A percentile compares a stretch with the other conserved stretches of the same genome.
phyloP scores from a whole-genome alignment of 306 rosid species.

The Lathyrus aphaca region DNA sequence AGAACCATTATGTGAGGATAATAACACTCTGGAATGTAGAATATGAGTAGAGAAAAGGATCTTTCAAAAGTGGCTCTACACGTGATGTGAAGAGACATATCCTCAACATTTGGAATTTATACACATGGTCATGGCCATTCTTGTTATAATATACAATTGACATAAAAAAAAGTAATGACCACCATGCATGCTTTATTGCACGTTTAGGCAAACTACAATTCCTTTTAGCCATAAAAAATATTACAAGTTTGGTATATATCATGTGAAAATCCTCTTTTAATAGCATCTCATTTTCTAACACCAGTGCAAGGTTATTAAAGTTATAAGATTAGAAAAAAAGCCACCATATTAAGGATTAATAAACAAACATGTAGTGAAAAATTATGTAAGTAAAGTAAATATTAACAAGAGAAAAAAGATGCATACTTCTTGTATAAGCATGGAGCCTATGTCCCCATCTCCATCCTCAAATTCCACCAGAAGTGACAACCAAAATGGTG shows the following conservation, averaged over 20 bases:
- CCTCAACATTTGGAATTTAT: constrained; percentile 51
- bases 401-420: constrained; percentile 11
- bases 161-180: constrained; percentile 1
- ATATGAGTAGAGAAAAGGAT: constrained; percentile 4
- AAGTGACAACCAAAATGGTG: constrained; percentile 82
- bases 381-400: constrained; percentile 12
- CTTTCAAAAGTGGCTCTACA: constrained; percentile 15
- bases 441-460: constrained; percentile 84
- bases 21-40: constrained; percentile 35
- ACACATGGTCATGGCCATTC: constrained; percentile 16
- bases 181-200: constrained; percentile 34
- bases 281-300: neutral
- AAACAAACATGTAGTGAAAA: neutral
- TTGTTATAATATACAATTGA: neutral
- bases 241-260: neutral
- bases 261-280: neutral
- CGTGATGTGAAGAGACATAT: constrained; percentile 43
- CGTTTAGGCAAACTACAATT: constrained; percentile 28
- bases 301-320: neutral
- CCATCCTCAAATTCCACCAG: constrained; percentile 76
- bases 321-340: neutral
- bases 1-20: constrained; percentile 35
- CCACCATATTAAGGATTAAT: too few species aligned
- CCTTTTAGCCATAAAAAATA: constrained; percentile 4
- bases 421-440: constrained; percentile 75